Evolutionary conservation across 2,329 filamentous ascomycete species (phyloP), one percentile per base, ranked within the genome.

Genomic region (Huntiella moniliformis): DNA sequence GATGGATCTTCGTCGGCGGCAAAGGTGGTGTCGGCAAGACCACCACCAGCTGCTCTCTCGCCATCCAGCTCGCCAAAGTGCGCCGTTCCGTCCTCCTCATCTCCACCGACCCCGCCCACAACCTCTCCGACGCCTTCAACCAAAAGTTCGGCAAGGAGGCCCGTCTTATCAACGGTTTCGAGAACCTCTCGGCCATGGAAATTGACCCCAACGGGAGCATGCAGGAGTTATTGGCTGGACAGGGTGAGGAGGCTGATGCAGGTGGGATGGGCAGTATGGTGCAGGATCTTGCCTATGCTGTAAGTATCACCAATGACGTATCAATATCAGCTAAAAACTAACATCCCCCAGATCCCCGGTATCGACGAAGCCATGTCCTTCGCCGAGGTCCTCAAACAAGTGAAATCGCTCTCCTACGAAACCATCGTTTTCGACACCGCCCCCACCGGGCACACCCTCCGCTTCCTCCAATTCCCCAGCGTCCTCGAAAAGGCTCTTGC

Each of bases 341-440:
- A 39, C 12, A 11, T 10, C 15, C 6, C 22, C 33, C 55, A 93
- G 84, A 98, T 98, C 52, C 91, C 91, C 13, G 91, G 91, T 65
- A 93, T 98, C 52, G 91, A 98, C 61, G 91, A 98, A 65, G 91
- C 91, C 62, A 98, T 98, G 91, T 95, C 87, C 48, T 98, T 98
- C 60, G 91, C 91, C 61, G 91, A 98, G 67, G 91, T 98, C 53
- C 74, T 98, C 57, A 98, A 98, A 66, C 91, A 98, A 65, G 91
- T 98, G 67, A 96, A 96, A 67, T 93, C 85, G 36, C 82, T 96
- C 60, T 93, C 86, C 42, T 98, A 98, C 73, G 91, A 96, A 63
- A 85, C 88, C 57, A 96, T 98, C 66, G 84, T 98, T 63, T 98
- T 98, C 73, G 91, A 98, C 63, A 98, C 91, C 32, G 91, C 91